These are phyloP conservation scores for Arthrobotrys iridis DNA, from an alignment of 2,329 filamentous ascomycete species.

Conservation along the genomic window DNA sequence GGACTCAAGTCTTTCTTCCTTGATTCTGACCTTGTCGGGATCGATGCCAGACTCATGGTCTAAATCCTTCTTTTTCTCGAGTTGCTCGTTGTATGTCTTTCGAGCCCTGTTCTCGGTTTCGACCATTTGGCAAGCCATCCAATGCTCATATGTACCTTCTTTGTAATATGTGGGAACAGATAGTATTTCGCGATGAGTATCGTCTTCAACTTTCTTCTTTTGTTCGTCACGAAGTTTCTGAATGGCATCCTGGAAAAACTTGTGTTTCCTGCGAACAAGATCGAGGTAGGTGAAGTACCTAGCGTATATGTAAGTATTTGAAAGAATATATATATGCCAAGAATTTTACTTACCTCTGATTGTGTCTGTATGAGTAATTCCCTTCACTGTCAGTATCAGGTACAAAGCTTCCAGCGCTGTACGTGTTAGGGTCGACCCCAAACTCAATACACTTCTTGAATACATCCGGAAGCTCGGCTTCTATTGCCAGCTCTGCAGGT, in stretches of 20 bases:
- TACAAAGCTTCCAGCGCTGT: constrained; percentile 63
- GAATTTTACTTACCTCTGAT: constrained; percentile 22
- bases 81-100: constrained; percentile 56
- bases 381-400: constrained; percentile 57
- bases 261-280: constrained; percentile 19
- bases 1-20: constrained; percentile 67
- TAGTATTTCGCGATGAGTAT: constrained; percentile 34
- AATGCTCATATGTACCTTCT: constrained; percentile 53
- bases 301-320: background rate
- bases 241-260: background rate
- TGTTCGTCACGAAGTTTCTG: constrained; percentile 58
- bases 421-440: constrained; percentile 73
- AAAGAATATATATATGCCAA: background rate
- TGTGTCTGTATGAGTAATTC: constrained; percentile 18
- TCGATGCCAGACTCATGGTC: constrained; percentile 53
- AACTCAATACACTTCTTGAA: constrained; percentile 70
- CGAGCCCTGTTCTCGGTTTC: constrained; percentile 59
- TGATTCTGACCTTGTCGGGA: constrained; percentile 54
- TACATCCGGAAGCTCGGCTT: constrained; percentile 65
- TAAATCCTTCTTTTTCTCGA: constrained; percentile 46
- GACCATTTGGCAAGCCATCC: constrained; percentile 61
- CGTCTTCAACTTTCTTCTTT: constrained; percentile 61
- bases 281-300: constrained; percentile 57
- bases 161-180: constrained; percentile 23
- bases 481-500: constrained; percentile 72